Base-by-base conservation (phyloP, 2,329 filamentous ascomycete genomes). In the Scedosporium minutisporum region DNA sequence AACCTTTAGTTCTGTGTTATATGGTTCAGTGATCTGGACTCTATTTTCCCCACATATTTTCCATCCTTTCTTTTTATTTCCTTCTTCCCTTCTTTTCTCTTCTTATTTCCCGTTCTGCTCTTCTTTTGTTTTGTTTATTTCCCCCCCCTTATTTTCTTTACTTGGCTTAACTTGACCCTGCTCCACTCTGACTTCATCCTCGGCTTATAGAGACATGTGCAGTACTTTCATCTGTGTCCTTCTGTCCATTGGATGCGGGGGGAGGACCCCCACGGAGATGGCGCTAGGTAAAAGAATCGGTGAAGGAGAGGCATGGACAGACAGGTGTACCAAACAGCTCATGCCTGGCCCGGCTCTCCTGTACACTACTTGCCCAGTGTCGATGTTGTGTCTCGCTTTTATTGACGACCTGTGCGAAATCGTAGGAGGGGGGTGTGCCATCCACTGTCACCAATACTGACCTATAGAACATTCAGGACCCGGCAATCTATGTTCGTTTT, bases 221-320 rank as follows among this genome's bases (percentile, higher is more conserved):
- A 25, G 27, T 27, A 60, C 57, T 25, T 61, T 61, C 46, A 51
- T 59, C 60, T 58, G 48, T 61, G 63, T 48, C 25, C 23, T 55
- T 55, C 23, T 2, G 7, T 14, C 18, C 51, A 23, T 55, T 55
- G 51, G 51, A 55, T 55, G 58, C 38, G 58, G 18, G 33, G 58
- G 18, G 38, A n/a, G 38, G 18, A 25, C 14, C 33, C 42, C 58
- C 33, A 46, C 33, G 58, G 33, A 46, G 58, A 27, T 21, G 25
- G 38, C 42, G 58, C 33, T 61, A 51, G 58, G 21, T 25, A n/a
- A 61, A 38, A 33, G 9, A 23, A 38, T 38, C 51, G 25, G 44
- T 51, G 59, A 25, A 53, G 7, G 12, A 60, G 27, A 21, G 57
- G 25, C 4, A 46, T 23, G 58, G 21, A 41, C 38, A 23, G 23